A percentile compares a stretch with the other conserved stretches of the same genome.
These are phyloP conservation scores for Fusarium coicis DNA, from an alignment of 2,329 filamentous ascomycete species.

Conservation along the genomic window DNA sequence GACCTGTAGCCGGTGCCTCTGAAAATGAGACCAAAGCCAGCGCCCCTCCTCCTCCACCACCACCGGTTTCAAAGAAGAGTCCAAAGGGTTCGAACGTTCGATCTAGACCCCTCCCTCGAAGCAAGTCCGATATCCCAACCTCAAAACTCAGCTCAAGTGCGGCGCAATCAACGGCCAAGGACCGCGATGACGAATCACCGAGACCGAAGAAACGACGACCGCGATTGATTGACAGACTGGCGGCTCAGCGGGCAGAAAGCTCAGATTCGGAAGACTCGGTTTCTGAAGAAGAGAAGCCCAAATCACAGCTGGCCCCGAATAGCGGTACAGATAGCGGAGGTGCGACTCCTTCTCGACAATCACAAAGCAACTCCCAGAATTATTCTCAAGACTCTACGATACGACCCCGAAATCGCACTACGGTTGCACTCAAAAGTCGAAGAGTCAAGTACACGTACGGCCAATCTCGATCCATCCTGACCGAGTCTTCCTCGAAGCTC, in stretches of 20 bases:
- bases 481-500: constrained; percentile 44
- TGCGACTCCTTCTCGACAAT: constrained; percentile 37
- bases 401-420: constrained; percentile 43
- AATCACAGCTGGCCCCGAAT: constrained; percentile 17
- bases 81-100: constrained; percentile 3
- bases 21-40: constrained; percentile 8
- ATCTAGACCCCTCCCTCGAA: constrained; percentile 14
- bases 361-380: constrained; percentile 21
- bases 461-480: constrained; percentile 47
- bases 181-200: constrained; percentile 1
- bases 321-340: constrained; percentile 25
- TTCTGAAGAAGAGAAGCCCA: constrained; percentile 10
- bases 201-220: constrained; percentile 34
- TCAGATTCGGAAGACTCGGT: constrained; percentile 45
- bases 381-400: constrained; percentile 32
- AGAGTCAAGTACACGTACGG: constrained; percentile 52
- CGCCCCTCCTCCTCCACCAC: neutral
- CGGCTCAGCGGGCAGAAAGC: constrained; percentile 52
- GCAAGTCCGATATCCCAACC: constrained; percentile 9
- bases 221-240: constrained; percentile 58
- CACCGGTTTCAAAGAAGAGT: constrained; percentile 10
- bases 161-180: neutral
- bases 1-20: constrained; percentile 1
- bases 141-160: neutral
- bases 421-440: constrained; percentile 43